Percentiles rank a stretch among this genome's conserved stretches.
Evolutionary conservation across 2,329 filamentous ascomycete genomes (phyloP).

Genomic region (Apiospora pterosperma): DNA sequence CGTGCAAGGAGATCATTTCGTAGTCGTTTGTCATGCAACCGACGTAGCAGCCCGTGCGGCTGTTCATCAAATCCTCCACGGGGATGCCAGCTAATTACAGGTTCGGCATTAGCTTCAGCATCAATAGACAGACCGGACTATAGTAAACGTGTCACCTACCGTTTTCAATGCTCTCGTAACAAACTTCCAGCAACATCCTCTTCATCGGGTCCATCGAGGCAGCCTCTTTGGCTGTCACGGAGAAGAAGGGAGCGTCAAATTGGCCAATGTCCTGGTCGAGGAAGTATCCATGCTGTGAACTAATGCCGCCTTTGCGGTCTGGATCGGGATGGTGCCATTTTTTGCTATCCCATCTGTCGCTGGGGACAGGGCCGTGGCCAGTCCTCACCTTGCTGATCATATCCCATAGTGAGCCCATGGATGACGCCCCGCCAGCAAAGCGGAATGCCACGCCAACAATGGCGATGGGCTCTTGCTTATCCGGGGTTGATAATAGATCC

Average conservation of each 20-base stretch:
- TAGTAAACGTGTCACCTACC: neutral
- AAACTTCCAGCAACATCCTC: neutral
- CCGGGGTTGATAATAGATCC: no score
- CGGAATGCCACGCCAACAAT: no score
- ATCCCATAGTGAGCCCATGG: neutral
- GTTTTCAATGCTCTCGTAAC: constrained; percentile 5
- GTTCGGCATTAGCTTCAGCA: neutral
- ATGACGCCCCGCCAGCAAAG: neutral
- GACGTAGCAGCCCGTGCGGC: neutral
- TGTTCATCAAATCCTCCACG: neutral
- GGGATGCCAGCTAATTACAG: neutral
- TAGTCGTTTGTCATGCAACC: constrained; percentile 6
- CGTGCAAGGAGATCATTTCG: neutral
- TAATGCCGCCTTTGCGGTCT: neutral
- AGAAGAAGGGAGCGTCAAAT: constrained; percentile 21
- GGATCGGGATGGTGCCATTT: neutral
- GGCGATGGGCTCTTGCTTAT: no score
- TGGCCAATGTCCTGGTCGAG: constrained; percentile 12
- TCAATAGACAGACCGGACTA: neutral
- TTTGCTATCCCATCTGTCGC: neutral
- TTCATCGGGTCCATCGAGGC: constrained; percentile 17
- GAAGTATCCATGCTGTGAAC: constrained; percentile 9
- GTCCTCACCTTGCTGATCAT: neutral
- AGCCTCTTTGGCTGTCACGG: constrained; percentile 10
- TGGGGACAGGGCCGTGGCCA: neutral